Evolutionary conservation across 2,329 filamentous ascomycete species (phyloP).

Genomic region (Bipolaris bicolor): DNA sequence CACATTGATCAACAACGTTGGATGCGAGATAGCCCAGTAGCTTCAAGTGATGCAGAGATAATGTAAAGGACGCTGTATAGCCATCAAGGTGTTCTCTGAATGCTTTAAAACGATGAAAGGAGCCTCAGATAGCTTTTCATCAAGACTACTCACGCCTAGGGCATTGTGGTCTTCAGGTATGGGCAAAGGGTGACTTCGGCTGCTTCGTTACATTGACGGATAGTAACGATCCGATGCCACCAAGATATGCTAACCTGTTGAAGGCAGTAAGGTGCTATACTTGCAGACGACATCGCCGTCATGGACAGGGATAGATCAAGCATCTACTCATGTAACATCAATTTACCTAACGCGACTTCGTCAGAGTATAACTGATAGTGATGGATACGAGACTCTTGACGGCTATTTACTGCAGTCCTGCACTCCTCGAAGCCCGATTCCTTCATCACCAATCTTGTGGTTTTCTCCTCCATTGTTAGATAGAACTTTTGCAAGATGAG

Average conservation of each 20-base stretch:
- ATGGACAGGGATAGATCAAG: slow-evolving; percentile 36
- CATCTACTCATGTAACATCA: slow-evolving; percentile 45
- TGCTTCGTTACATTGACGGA: slow-evolving; percentile 1
- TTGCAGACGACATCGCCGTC: slow-evolving; percentile 31
- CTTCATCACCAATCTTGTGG: slow-evolving; percentile 5
- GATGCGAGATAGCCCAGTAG: slow-evolving; percentile 5
- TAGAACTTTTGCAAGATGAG: slow-evolving; percentile 31
- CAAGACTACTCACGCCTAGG: not conserved
- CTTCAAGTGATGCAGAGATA: not conserved
- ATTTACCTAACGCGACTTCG: slow-evolving; percentile 45
- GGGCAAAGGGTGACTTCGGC: not conserved
- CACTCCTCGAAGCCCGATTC: slow-evolving; percentile 10
- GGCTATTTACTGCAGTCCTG: slow-evolving; percentile 31
- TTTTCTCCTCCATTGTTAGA: slow-evolving; percentile 4
- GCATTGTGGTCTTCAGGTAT: not conserved
- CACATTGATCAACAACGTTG: slow-evolving; percentile 18
- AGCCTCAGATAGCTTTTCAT: not conserved
- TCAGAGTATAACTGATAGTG: slow-evolving; percentile 38
- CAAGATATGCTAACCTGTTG: slow-evolving; percentile 29
- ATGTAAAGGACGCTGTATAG: not conserved
- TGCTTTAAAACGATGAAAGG: not conserved
- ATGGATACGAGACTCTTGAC: slow-evolving; percentile 16
- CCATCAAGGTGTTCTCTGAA: slow-evolving; percentile 24
- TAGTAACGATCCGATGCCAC: slow-evolving; percentile 16
- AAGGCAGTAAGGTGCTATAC: slow-evolving; percentile 21